Base-by-base conservation (phyloP, 768 basidiomycete genomes). In the Exidia glandulosa region DNA sequence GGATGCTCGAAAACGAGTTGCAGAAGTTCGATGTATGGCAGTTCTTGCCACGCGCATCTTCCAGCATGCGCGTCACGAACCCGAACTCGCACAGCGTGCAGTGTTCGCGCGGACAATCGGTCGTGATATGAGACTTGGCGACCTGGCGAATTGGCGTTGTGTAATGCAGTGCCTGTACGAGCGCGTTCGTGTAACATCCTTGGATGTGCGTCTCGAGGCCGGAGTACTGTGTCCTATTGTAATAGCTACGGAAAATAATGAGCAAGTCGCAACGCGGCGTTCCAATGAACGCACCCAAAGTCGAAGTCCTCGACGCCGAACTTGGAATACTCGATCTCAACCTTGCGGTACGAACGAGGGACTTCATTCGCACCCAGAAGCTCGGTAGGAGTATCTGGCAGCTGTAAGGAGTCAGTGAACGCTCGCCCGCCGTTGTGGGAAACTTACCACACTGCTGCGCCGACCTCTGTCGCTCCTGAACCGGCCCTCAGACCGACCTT, bases 281-380 rank as follows among this genome's bases (percentile, higher is more conserved):
- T 65, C 19, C 16, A 57, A 19, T 14, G 32, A 16, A 70, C 80
- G 59, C 69, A 92, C 94, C 81, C 95, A 67, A 99, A 99, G 72
- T 99, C 96, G 67, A 99, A 99, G 72, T 99, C 95, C 69, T 97
- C 95, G 19, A 98, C 91, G 3, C 95, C 95, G 67, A 99, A 99
- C 67, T 94, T 95, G 37, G 91, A 94, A 70, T 99, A 99, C 71
- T 94, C 92, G 67, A 99, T 99, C 73, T 97, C 94, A 16, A 96
- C 94, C 66, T 86, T 87, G 60, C 89, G 85, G 70, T 96, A 99
- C 62, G 85, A 80, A 59, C 80, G 81, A 1, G 94, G 91, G 55
- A 93, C 81, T 31, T 83, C 79, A 36, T 80, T 83, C 31, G 76
- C 77, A 23, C 71, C 74, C 57, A 80, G 76, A 59, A 84, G 83